Base-by-base conservation (phyloP, 495 filamentous ascomycete genomes). In the Elasticomyces elasticus region DNA sequence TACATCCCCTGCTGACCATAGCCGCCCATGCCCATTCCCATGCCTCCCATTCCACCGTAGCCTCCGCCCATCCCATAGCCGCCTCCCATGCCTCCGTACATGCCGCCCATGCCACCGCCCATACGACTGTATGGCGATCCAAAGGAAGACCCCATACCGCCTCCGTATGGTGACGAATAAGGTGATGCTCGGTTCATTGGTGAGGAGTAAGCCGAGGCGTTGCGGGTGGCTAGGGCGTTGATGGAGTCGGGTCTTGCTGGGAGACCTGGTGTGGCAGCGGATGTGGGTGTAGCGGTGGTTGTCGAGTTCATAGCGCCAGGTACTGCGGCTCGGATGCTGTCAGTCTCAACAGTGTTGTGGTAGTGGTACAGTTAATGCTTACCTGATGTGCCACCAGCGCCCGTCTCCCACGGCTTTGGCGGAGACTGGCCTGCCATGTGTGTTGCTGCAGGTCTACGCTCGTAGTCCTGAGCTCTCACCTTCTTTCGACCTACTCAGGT, bases 191-290 rank as follows among this genome's bases (percentile, higher is more conserved):
- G 55, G 38, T 62, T 62, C n/a, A 54, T 38, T 10, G 60, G 56
- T 9, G 55, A 58, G 19, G 56, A 49, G 60, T 62, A 62, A 44
- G 82, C 85, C 0, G 86, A 81, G 17, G 89, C 87, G 47, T 86
- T 95, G 51, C 81, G 80, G 63, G 89, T 91, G 41, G 89, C 86
- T 51, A 89, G 77, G 0, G 86, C 74, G 56, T 80, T 83, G 28
- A 95, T 75, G 22, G 83, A 78, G 52, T 82, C 80, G 1, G 92
- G 90, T 58, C 86, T 79, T 50, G 82, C 79, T 20, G 92, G 92
- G 19, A 97, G 76, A n/a, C 83, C 72, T 22, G 89, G 90, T 10
- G 79, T 76, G 52, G 74, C 64, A 31, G 77, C 61, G 2, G 73
- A 52, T 20, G 70, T 55, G 27, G 76, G 57, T 52, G 72, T 51